Base-by-base conservation (phyloP, 2,329 filamentous ascomycete species). In the Fusarium protoensiforme region DNA sequence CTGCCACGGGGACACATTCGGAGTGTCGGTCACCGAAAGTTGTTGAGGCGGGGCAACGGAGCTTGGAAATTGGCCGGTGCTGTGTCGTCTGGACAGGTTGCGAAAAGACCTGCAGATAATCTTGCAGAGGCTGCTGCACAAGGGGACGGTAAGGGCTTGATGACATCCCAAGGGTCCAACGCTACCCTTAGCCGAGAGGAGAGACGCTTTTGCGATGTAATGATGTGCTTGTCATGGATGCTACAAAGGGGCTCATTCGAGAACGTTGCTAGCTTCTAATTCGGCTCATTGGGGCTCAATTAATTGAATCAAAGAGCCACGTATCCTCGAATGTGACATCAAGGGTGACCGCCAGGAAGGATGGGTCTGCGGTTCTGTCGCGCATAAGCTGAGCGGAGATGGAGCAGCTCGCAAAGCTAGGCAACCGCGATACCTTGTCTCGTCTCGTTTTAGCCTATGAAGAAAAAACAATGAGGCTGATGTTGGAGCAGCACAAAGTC, bases 191-290 rank as follows among this genome's bases (percentile, higher is more conserved):
- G 51, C 16, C 29, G 27, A 18, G 35, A 13, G 29, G 35, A 20
- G 35, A 59, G n/a, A 31, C 31, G 56, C 35, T 14, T 38, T 67
- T 29, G 33, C 10, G 31, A 53, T 59, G 59, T 36, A 61, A 54
- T 29, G 51, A 22, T 33, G 29, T 39, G 24, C 14, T n/a, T n/a
- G 31, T n/a, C 39, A 61, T 36, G 36, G 51, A 7, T 29, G 10
- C 10, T 48, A 24, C 66, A 67, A 33, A 43, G 51, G 43, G 61
- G 60, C 33, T 65, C 29, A 62, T 29, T 64, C 24, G 27, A 65
- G 57, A 61, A 57, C 46, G 33, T 38, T 53, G 22, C 39, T 61
- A 73, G 66, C 70, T 71, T 73, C 54, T 58, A 67, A 71, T 66
- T 64, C 51, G 41, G 56, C 36, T 54, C 58, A 61, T 64, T 61